A percentile compares a stretch with the other conserved stretches of the same genome.
Evolutionary conservation across 2,329 filamentous ascomycete genomes (phyloP).

Genomic region (Exophiala dermatitidis): DNA sequence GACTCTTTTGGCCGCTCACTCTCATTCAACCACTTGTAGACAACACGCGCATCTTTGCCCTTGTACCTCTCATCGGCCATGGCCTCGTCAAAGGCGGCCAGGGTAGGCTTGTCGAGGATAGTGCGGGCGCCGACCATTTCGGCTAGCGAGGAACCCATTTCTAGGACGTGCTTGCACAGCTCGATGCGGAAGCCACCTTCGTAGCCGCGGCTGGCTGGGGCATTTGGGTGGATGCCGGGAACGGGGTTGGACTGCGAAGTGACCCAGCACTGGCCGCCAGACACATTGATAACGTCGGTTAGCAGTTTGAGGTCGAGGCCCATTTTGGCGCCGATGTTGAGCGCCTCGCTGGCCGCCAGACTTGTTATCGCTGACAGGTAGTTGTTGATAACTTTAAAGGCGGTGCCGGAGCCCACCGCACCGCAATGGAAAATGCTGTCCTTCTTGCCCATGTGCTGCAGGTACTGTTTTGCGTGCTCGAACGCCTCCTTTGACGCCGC

Average conservation of each 20-base stretch:
- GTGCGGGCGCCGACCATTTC: slow-evolving; percentile 45
- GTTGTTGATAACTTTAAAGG: slow-evolving; percentile 31
- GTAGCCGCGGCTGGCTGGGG: slow-evolving; percentile 35
- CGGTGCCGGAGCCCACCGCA: slow-evolving; percentile 28
- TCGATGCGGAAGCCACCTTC: slow-evolving; percentile 47
- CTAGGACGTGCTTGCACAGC: slow-evolving; percentile 55
- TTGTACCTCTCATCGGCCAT: slow-evolving; percentile 46
- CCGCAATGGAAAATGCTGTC: slow-evolving; percentile 38
- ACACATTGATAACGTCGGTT: slow-evolving; percentile 28
- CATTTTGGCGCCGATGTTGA: slow-evolving; percentile 30
- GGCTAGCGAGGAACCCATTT: slow-evolving; percentile 50
- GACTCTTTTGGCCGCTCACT: slow-evolving; percentile 5
- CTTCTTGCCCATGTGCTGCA: slow-evolving; percentile 41
- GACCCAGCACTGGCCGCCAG: slow-evolving; percentile 29
- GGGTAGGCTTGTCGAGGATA: slow-evolving; percentile 44
- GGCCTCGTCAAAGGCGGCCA: slow-evolving; percentile 47
- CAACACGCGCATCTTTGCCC: slow-evolving; percentile 51
- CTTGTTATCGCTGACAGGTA: slow-evolving; percentile 28
- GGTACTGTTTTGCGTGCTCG: slow-evolving; percentile 38
- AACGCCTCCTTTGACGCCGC: slow-evolving; percentile 37
- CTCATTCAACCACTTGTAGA: slow-evolving; percentile 50
- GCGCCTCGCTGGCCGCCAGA: slow-evolving; percentile 27
- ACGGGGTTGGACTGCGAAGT: slow-evolving; percentile 29
- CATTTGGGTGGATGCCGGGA: slow-evolving; percentile 37
- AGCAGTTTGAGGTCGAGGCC: slow-evolving; percentile 28